These are phyloP conservation scores for Leishmania guyanensis DNA, from an alignment of 208 protist genomes.

Conservation along the genomic window DNA sequence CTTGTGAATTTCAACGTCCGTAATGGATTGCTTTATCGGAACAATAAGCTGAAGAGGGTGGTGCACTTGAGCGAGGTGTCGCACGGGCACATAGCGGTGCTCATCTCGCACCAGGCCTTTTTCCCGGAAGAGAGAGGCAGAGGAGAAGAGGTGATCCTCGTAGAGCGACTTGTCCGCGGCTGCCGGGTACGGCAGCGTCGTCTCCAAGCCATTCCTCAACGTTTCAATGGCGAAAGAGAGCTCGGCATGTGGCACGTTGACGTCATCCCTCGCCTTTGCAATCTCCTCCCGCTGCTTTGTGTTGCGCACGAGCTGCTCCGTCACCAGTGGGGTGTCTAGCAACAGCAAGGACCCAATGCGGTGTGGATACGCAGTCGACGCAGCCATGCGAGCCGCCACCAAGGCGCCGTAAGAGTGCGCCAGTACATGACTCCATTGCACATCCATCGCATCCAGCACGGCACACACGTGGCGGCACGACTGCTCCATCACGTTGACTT, in stretches of 20 bases:
- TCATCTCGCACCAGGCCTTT: constrained; percentile 62
- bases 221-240: constrained; percentile 65
- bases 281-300: constrained; percentile 60
- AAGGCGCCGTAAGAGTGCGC: constrained; percentile 77
- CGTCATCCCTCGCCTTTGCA: constrained; percentile 62
- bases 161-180: constrained; percentile 57
- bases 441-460: constrained; percentile 78
- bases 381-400: constrained; percentile 75
- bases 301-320: constrained; percentile 60
- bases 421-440: constrained; percentile 82
- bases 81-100: constrained; percentile 61
- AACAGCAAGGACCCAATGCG: constrained; percentile 70
- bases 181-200: constrained; percentile 42
- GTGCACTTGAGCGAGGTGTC: constrained; percentile 54
- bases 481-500: constrained; percentile 48
- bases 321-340: constrained; percentile 81
- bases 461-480: constrained; percentile 68
- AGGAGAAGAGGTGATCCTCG: constrained; percentile 57
- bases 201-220: constrained; percentile 53
- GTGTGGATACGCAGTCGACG: constrained; percentile 57
- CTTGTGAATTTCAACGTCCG: constrained; percentile 72
- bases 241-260: constrained; percentile 71
- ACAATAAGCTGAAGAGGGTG: constrained; percentile 84
- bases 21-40: constrained; percentile 44
- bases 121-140: constrained; percentile 41